Evolutionary conservation across 2,329 filamentous ascomycete genomes (phyloP), one percentile per base, ranked within the genome.

Genomic region (Fusarium cicatricum): DNA sequence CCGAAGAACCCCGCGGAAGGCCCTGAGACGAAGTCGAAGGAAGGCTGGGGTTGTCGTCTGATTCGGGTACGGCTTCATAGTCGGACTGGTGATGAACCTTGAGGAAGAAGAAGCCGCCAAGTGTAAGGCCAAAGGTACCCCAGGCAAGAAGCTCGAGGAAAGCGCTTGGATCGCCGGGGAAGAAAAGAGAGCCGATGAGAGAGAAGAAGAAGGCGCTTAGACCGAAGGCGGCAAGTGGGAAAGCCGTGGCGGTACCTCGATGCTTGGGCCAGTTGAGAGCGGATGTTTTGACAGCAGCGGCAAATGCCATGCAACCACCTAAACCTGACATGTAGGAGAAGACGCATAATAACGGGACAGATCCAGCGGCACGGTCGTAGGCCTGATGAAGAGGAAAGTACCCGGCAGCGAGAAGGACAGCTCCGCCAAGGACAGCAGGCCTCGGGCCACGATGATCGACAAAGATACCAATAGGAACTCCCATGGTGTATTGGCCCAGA

Each of bases 201-300:
- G 95, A 94, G 77, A 97, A 99, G 79, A 98, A 96, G 77, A 99
- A 95, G 49, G 95, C 95, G 72, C 93, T 97, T 52, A 99, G 78
- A 3, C 95, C 95, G 71, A 98, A 98, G 3, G 91, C 93, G 52
- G 95, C 91, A 51, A 98, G 77, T 6, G 95, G 94, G 67, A 98
- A 95, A 1, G 93, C 93, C 6, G 95, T 98, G 6, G 95, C 95
- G 4, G 94, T 97, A 50, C 95, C 95, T 61, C 95, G 86, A 72
- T 96, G 90, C 54, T 89, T 85, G 11, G 94, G 94, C 86, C 93
- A 97, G 75, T 97, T 97, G 62, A 95, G 83, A 10, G 93, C 93
- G 43, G 90, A 93, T 71, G 80, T 80, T 72, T 99, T 99, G 71
- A 99, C 86, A 9, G 93, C 84, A 23, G 91, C 92, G 17, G 88